Evolutionary conservation across 306 rosid genomes (phyloP).

Genomic region (Geum urbanum): DNA sequence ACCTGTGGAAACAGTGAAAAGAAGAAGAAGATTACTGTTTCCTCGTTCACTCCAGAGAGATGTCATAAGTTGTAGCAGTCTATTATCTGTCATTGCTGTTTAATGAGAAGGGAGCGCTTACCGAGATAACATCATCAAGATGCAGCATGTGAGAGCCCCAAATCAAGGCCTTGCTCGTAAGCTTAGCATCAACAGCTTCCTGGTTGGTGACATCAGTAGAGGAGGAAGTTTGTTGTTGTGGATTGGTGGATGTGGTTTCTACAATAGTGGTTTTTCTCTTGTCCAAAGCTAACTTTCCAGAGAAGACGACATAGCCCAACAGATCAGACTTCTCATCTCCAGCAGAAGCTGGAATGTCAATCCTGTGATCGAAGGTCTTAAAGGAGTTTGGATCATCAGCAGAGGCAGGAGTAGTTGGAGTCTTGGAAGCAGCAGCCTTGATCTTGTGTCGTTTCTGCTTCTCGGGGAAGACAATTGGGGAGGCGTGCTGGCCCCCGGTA

Average conservation of each 20-base stretch:
- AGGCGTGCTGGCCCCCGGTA: slow-evolving; percentile 79
- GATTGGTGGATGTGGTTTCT: slow-evolving; percentile 31
- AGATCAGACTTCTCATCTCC: slow-evolving; percentile 92
- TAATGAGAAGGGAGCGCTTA: slow-evolving; percentile 41
- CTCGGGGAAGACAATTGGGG: slow-evolving; percentile 94
- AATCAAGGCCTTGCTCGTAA: slow-evolving; percentile 79
- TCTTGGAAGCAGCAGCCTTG: slow-evolving; percentile 40
- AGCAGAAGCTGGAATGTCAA: slow-evolving; percentile 50
- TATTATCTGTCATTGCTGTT: slow-evolving; percentile 20
- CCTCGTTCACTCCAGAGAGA: slow-evolving; percentile 18
- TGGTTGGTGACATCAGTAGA: slow-evolving; percentile 42
- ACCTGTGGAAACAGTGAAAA: slow-evolving; percentile 60
- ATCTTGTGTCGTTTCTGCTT: slow-evolving; percentile 80
- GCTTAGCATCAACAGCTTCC: slow-evolving; percentile 66
- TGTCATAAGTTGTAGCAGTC: slow-evolving; percentile 6
- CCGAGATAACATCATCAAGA: slow-evolving; percentile 86
- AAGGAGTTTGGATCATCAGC: slow-evolving; percentile 43
- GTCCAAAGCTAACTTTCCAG: slow-evolving; percentile 80
- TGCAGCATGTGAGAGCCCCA: slow-evolving; percentile 77
- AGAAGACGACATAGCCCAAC: slow-evolving; percentile 69
- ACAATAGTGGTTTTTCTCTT: slow-evolving; percentile 43
- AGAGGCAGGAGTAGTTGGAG: slow-evolving; percentile 26
- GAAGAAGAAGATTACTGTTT: slow-evolving; percentile 27
- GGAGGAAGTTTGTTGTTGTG: slow-evolving; percentile 30
- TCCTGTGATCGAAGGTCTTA: slow-evolving; percentile 74